Conservation (phyloP, 192 early-diverging fungal genomes). For the Podila minutissima region DNA sequence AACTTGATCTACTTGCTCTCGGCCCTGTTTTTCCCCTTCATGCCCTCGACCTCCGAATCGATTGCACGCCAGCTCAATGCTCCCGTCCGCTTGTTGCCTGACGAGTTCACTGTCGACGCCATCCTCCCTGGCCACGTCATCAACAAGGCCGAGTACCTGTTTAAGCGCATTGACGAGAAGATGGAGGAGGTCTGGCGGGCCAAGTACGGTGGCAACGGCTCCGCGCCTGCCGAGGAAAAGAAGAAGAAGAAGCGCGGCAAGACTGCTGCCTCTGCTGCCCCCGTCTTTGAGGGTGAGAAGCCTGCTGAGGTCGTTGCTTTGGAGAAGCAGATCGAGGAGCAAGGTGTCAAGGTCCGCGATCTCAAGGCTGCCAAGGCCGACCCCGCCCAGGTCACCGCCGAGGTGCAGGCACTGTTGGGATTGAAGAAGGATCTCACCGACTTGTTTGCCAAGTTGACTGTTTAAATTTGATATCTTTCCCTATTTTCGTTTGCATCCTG, state of each 20-base stretch:
- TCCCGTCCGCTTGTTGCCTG: constrained; percentile 80
- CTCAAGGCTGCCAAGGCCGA: constrained; percentile 69
- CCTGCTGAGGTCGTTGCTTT: constrained; percentile 59
- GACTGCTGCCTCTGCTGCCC: constrained; percentile 42
- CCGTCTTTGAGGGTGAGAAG: constrained; percentile 57
- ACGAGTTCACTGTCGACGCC: constrained; percentile 74
- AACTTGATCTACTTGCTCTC: constrained; percentile 94
- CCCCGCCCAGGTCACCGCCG: constrained; percentile 50
- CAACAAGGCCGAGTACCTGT: constrained; percentile 90
- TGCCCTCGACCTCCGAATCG: constrained; percentile 85
- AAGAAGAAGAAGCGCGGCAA: constrained; percentile 49
- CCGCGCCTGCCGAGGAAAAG: constrained; percentile 31
- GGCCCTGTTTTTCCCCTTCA: constrained; percentile 89
- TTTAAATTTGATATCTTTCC: constrained; percentile 10
- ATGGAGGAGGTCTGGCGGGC: constrained; percentile 78
- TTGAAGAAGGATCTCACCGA: constrained; percentile 56
- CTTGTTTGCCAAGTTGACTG: constrained; percentile 54
- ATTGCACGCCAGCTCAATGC: constrained; percentile 90
- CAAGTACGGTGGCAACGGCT: constrained; percentile 80
- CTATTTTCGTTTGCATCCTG: no score
- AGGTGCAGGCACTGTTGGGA: constrained; percentile 54
- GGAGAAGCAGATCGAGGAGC: constrained; percentile 63
- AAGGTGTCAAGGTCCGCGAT: constrained; percentile 64
- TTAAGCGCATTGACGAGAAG: constrained; percentile 89
- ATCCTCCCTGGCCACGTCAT: constrained; percentile 86